Evolutionary conservation across 2,329 filamentous ascomycete genomes (phyloP), one percentile per base, ranked within the genome.

Genomic region (Didymella segeticola): DNA sequence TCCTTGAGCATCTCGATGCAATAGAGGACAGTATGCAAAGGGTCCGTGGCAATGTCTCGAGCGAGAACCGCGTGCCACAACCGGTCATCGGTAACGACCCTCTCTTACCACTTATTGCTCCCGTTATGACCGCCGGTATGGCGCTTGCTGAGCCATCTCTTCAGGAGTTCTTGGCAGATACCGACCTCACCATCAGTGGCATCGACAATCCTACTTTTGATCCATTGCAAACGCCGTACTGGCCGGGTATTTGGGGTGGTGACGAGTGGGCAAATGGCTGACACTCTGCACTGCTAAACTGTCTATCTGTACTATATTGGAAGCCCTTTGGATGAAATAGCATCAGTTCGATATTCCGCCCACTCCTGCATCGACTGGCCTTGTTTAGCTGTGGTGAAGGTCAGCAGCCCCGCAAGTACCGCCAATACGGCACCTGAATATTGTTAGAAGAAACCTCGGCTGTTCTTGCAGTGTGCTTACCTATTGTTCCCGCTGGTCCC

Each of bases 21-120:
- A 63, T 63, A 45, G 36, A 52, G 31, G 34, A 45, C 10, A 49
- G 53, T 17, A 58, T 63, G 46, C 36, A 45, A 8, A 47, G 41
- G 58, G 1, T 66, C 64, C 11, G 49, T 62, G 19, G 63, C 54
- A 20, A 47, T 59, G 2, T 41, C 36, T 66, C 70, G 70, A 27
- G 8, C 6, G 52, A 56, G 14, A 11, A 25, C 23, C 17, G 23
- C n/a, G 29, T 12, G 25, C 36, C 4, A 31, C 26, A 6, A 10
- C 30, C 51, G 22, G 25, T 19, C 8, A 33, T 31, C 19, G 47
- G 26, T 33, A 45, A 36, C 17, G 53, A 39, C 9, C 31, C 34
- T 3, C 31, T 19, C 22, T 26, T 33, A 3, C 15, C 50, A 19
- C 43, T 47, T 20, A 23, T 37, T 43, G 42, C 43, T 17, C 20